Evolutionary conservation across 2,329 filamentous ascomycete genomes (phyloP).

Genomic region (Aspergillus sp.): DNA sequence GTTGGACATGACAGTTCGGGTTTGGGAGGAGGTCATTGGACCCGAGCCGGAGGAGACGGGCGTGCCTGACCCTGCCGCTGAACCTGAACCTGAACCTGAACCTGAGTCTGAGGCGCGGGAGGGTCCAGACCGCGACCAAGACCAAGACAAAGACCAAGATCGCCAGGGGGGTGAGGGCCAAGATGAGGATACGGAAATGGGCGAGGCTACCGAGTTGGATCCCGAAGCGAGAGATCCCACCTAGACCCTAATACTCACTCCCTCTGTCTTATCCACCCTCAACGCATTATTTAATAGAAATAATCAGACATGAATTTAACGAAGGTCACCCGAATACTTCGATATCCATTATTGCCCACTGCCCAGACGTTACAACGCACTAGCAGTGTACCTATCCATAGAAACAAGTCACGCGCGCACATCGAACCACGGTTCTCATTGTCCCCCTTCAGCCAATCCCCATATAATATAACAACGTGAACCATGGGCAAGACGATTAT

Average conservation of each 20-base stretch:
- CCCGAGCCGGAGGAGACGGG: not conserved
- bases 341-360: not conserved
- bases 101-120: not conserved
- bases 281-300: not conserved
- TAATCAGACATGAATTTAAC: not conserved
- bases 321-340: not conserved
- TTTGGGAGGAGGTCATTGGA: conserved; percentile 54
- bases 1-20: conserved; percentile 59
- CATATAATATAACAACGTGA: not conserved
- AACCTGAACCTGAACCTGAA: not conserved
- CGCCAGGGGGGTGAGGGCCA: not conserved
- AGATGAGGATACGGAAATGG: conserved; percentile 15
- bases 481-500: not conserved
- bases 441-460: not conserved
- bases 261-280: not conserved
- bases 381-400: not conserved
- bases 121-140: not conserved
- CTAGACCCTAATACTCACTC: not conserved
- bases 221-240: not conserved
- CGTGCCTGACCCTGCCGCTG: not conserved
- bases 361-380: not conserved
- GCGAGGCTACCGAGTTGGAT: conserved; percentile 5
- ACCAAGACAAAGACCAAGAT: not conserved
- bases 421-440: not conserved
- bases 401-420: too few relatives aligned